Conservation (phyloP, 2,329 filamentous ascomycete genomes). For the Lachnellula arida region DNA sequence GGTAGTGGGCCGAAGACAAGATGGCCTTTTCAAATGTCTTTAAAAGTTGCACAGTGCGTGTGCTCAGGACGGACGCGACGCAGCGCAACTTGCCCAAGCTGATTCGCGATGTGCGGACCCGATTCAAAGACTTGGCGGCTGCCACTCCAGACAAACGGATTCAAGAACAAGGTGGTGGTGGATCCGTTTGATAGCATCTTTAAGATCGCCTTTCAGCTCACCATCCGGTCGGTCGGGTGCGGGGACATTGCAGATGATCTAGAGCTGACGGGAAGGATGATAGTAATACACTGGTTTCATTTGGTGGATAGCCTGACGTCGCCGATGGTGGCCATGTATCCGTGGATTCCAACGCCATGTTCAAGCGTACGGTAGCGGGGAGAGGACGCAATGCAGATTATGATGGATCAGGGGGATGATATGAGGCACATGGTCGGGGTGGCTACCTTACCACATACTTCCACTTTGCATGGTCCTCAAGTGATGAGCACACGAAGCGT, state of each 20-base stretch:
- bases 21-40: not conserved
- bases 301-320: constrained; percentile 2
- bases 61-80: constrained; percentile 1
- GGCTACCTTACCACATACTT: not conserved
- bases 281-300: not conserved
- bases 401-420: constrained; percentile 2
- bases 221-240: constrained; percentile 4
- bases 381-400: constrained; percentile 3
- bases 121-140: not conserved
- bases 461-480: not conserved
- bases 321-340: not conserved
- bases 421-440: constrained; percentile 2
- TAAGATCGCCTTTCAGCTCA: constrained; percentile 4
- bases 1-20: not conserved
- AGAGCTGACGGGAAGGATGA: not conserved
- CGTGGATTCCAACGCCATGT: constrained; percentile 1
- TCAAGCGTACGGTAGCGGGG: constrained; percentile 6
- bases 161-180: not conserved
- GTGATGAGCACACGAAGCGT: not conserved
- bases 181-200: constrained; percentile 6
- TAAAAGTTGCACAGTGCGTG: not conserved
- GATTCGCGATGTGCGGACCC: not conserved
- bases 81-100: not conserved
- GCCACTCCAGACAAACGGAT: not conserved
- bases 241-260: constrained; percentile 6